Conservation (phyloP, 2,329 filamentous ascomycete species). For the Xylariaceae sp. region DNA sequence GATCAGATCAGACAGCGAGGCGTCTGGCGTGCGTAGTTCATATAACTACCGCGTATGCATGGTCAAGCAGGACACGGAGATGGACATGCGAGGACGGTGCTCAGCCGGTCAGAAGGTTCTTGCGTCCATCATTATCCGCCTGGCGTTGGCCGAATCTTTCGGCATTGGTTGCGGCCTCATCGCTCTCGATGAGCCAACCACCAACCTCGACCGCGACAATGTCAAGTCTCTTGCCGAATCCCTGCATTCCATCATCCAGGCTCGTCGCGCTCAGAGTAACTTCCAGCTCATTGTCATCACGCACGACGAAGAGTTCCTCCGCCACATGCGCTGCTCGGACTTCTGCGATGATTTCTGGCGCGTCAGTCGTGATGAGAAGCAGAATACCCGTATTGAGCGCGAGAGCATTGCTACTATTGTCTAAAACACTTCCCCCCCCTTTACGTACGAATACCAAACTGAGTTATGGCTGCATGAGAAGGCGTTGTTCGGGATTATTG, state of each 20-base stretch:
- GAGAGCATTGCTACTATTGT: slow-evolving; percentile 53
- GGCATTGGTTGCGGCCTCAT: slow-evolving; percentile 94
- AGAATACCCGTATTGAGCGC: slow-evolving; percentile 81
- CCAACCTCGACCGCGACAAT: slow-evolving; percentile 92
- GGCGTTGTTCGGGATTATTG: not conserved
- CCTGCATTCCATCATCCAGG: slow-evolving; percentile 79
- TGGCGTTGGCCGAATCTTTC: slow-evolving; percentile 94
- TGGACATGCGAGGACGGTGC: slow-evolving; percentile 99
- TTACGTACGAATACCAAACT: not conserved
- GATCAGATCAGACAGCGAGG: slow-evolving; percentile 87
- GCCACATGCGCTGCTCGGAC: slow-evolving; percentile 88
- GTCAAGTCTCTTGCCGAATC: slow-evolving; percentile 83
- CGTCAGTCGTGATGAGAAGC: slow-evolving; percentile 73
- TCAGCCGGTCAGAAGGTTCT: slow-evolving; percentile 95
- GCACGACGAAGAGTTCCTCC: slow-evolving; percentile 93
- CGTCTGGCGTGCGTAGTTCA: slow-evolving; percentile 63
- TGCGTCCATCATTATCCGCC: slow-evolving; percentile 92
- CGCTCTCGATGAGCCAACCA: slow-evolving; percentile 94
- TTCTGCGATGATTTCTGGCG: slow-evolving; percentile 91
- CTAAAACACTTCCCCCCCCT: not conserved
- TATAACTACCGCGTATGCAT: slow-evolving; percentile 99
- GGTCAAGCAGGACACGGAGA: slow-evolving; percentile 94
- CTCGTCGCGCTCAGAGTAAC: slow-evolving; percentile 79
- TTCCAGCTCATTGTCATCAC: slow-evolving; percentile 99
- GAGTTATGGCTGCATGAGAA: not conserved